phyloP scores from a whole-genome alignment of 108 stramenopile species.

The Craspedostauros australis region DNA sequence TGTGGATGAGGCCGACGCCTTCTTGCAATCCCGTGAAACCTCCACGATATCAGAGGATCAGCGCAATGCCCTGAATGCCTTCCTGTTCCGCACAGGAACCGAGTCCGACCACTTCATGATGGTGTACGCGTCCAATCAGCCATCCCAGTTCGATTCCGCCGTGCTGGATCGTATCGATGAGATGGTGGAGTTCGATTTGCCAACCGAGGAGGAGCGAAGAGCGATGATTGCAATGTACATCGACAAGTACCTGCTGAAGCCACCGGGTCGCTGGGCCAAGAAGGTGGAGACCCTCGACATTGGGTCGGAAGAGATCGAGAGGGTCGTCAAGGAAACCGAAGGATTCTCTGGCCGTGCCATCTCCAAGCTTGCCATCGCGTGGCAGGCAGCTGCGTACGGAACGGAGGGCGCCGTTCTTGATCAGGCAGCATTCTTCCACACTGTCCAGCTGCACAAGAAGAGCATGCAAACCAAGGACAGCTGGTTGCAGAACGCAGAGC shows the following conservation, averaged over 20 bases:
- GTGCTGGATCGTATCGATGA: conserved; percentile 99
- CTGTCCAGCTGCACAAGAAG: conserved; percentile 76
- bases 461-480: conserved; percentile 73
- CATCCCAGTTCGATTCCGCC: conserved; percentile 95
- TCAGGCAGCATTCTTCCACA: conserved; percentile 70
- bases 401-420: conserved; percentile 82
- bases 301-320: conserved; percentile 79
- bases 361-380: conserved; percentile 96
- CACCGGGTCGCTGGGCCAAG: conserved; percentile 68
- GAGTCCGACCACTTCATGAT: conserved; percentile 99
- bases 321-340: conserved; percentile 81
- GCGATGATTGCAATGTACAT: conserved; percentile 95
- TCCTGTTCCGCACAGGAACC: conserved; percentile 93
- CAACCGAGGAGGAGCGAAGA: conserved; percentile 80
- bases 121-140: conserved; percentile 98
- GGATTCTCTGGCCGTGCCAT: conserved; percentile 97
- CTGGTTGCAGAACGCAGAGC: conserved; percentile 74
- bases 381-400: conserved; percentile 98
- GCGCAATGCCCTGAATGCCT: conserved; percentile 97
- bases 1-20: conserved; percentile 99
- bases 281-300: conserved; percentile 74
- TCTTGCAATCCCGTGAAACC: conserved; percentile 89
- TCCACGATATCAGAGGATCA: conserved; percentile 93
- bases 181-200: conserved; percentile 95
- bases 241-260: conserved; percentile 90